Evolutionary conservation across 352 stramenopile genomes (phyloP).

Genomic region (Pythium aquatile): DNA sequence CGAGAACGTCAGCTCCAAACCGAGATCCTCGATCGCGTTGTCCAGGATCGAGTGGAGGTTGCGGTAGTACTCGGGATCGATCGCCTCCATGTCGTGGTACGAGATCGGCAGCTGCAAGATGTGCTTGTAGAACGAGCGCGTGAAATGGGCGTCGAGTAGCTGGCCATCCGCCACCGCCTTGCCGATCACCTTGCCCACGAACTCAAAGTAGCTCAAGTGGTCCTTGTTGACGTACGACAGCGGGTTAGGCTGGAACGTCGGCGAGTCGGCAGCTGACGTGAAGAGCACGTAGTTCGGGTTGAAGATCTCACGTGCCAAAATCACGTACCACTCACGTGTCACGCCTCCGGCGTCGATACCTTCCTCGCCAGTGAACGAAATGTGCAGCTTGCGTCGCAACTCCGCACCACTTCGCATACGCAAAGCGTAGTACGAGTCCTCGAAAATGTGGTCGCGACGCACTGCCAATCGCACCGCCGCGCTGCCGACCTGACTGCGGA

Average conservation of each 20-base stretch:
- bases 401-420: slow-evolving; percentile 96
- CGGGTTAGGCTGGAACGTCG: slow-evolving; percentile 99
- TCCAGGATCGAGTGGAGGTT: slow-evolving; percentile 91
- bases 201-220: slow-evolving; percentile 99
- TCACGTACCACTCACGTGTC: slow-evolving; percentile 98
- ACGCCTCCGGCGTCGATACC: slow-evolving; percentile 98
- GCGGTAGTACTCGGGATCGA: slow-evolving; percentile 96
- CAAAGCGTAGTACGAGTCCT: slow-evolving; percentile 98
- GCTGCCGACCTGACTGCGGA: slow-evolving; percentile 90
- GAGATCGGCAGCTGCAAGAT: slow-evolving; percentile 97
- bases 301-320: slow-evolving; percentile 99
- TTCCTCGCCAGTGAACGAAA: slow-evolving; percentile 98
- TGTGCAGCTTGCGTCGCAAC: slow-evolving; percentile 95
- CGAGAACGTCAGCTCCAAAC: slow-evolving; percentile 92
- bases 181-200: slow-evolving; percentile 97
- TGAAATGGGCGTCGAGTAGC: slow-evolving; percentile 99
- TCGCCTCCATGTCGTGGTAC: slow-evolving; percentile 99
- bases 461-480: slow-evolving; percentile 89
- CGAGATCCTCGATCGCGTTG: slow-evolving; percentile 80
- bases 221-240: slow-evolving; percentile 99
- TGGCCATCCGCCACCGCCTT: slow-evolving; percentile 99
- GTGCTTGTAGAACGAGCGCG: slow-evolving; percentile 98
- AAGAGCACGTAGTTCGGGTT: slow-evolving; percentile 99
- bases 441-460: slow-evolving; percentile 96
- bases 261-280: slow-evolving; percentile 97